phyloP scores from a whole-genome alignment of 2,329 filamentous ascomycete species.

The Sporothrix brasiliensis region DNA sequence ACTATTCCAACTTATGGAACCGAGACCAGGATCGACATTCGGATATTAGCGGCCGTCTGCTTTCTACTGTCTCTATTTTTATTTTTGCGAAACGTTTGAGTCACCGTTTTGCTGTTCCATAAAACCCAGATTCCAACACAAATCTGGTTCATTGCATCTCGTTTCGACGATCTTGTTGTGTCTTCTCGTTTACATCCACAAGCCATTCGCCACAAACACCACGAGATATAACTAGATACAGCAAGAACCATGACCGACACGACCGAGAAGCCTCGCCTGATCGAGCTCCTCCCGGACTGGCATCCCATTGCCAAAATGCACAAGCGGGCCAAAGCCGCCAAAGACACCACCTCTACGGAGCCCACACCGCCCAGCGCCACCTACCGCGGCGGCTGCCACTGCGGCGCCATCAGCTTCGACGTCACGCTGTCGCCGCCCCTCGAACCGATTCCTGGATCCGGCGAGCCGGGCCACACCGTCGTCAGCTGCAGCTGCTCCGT shows the following conservation, averaged over 20 bases:
- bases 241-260: conserved; percentile 13
- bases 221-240: too few relatives aligned
- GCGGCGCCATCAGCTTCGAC: conserved; percentile 54
- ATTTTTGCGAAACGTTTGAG: not conserved
- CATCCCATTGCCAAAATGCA: conserved; percentile 14
- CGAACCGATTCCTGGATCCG: conserved; percentile 53
- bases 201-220: too few relatives aligned
- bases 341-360: not conserved
- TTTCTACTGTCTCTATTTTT: not conserved
- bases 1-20: not conserved
- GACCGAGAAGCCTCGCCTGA: not conserved
- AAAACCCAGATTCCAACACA: not conserved
- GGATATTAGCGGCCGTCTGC: not conserved
- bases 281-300: conserved; percentile 19
- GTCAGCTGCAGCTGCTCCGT: conserved; percentile 59
- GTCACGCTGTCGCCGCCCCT: conserved; percentile 55
- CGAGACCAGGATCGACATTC: not conserved
- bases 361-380: conserved; percentile 39
- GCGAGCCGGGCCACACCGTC: conserved; percentile 49
- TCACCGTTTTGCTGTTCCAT: not conserved
- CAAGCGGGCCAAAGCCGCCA: not conserved
- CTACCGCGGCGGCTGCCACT: conserved; percentile 57
- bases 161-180: not conserved
- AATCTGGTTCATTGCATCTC: not conserved
- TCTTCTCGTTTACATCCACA: not conserved